A percentile compares a stretch with the other conserved stretches of the same genome.
These are phyloP conservation scores for Didymella glomerata DNA, from an alignment of 2,329 filamentous ascomycete genomes.

Conservation along the genomic window DNA sequence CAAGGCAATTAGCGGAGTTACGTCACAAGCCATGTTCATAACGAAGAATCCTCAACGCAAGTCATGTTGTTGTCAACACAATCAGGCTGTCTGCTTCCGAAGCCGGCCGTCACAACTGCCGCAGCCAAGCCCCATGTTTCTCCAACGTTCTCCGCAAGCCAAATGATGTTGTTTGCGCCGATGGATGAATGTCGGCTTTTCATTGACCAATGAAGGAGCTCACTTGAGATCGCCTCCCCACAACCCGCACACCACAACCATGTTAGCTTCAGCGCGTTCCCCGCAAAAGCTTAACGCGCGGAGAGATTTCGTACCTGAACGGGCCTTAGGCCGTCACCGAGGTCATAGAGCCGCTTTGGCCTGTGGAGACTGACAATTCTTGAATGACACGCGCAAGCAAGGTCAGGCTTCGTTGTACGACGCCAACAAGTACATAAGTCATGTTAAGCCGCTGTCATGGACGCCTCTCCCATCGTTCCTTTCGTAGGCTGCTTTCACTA, in stretches of 20 bases:
- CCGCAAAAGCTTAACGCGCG: slow-evolving; percentile 16
- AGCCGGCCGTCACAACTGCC: slow-evolving; percentile 17
- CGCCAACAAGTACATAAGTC: slow-evolving; percentile 9
- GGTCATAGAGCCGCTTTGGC: slow-evolving; percentile 2
- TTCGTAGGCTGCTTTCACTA: slow-evolving; percentile 10
- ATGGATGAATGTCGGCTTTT: slow-evolving; percentile 17
- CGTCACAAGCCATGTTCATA: slow-evolving; percentile 1
- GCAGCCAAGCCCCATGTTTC: slow-evolving; percentile 7
- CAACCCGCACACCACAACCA: slow-evolving; percentile 2
- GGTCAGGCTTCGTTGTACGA: not conserved
- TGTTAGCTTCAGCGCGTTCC: slow-evolving; percentile 12
- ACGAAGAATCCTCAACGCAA: not conserved
- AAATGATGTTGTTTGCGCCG: slow-evolving; percentile 5
- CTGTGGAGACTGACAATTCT: slow-evolving; percentile 12
- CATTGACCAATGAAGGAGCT: slow-evolving; percentile 8
- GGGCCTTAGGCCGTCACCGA: slow-evolving; percentile 6
- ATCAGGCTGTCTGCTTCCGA: not conserved
- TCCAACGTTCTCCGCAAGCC: slow-evolving; percentile 9
- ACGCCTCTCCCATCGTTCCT: slow-evolving; percentile 49
- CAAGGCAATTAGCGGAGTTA: not conserved
- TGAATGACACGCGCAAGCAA: slow-evolving; percentile 4
- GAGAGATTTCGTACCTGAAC: slow-evolving; percentile 4
- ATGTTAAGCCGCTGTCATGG: not conserved
- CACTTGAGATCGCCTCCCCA: slow-evolving; percentile 2
- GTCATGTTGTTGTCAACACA: not conserved